Percentiles rank a stretch among this genome's conserved stretches.
Evolutionary conservation across 2,329 filamentous ascomycete species (phyloP).

Genomic region (Aschersonia sp.): DNA sequence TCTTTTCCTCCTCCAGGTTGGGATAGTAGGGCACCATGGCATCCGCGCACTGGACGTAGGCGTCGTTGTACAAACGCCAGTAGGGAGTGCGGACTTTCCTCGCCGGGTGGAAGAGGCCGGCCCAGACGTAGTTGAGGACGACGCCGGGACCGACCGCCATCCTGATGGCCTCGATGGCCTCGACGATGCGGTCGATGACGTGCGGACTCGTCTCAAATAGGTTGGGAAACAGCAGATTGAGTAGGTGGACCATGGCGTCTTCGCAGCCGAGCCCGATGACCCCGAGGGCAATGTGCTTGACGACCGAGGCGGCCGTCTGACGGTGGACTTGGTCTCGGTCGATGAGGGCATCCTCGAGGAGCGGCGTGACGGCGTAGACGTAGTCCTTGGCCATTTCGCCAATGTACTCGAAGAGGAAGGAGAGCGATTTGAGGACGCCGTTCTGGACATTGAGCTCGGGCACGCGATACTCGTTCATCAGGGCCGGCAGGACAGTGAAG

Average conservation of each 20-base stretch:
- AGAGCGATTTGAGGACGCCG: slow-evolving; percentile 90
- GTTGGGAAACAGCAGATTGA: slow-evolving; percentile 93
- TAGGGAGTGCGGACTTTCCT: slow-evolving; percentile 90
- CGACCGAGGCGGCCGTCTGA: slow-evolving; percentile 88
- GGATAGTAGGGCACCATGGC: slow-evolving; percentile 96
- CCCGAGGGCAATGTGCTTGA: slow-evolving; percentile 94
- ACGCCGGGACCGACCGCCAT: slow-evolving; percentile 86
- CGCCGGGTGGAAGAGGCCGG: slow-evolving; percentile 90
- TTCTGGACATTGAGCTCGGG: slow-evolving; percentile 98
- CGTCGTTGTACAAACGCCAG: slow-evolving; percentile 94
- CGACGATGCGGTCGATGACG: slow-evolving; percentile 95
- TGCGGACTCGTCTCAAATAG: slow-evolving; percentile 96
- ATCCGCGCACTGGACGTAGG: slow-evolving; percentile 87
- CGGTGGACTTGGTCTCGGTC: slow-evolving; percentile 96
- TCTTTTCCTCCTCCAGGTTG: slow-evolving; percentile 63
- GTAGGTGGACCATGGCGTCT: slow-evolving; percentile 94
- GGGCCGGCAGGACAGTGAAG: slow-evolving; percentile 92
- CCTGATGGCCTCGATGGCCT: slow-evolving; percentile 90
- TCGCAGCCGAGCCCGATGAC: slow-evolving; percentile 97
- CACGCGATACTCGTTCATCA: slow-evolving; percentile 99
- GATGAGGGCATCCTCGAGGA: slow-evolving; percentile 93
- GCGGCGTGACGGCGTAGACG: slow-evolving; percentile 90
- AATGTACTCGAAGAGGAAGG: slow-evolving; percentile 98
- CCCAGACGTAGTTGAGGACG: slow-evolving; percentile 97
- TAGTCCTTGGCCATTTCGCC: slow-evolving; percentile 99